These are phyloP conservation scores for Carex pumila DNA, from an alignment of 176 grass and related monocot species.

Conservation along the genomic window DNA sequence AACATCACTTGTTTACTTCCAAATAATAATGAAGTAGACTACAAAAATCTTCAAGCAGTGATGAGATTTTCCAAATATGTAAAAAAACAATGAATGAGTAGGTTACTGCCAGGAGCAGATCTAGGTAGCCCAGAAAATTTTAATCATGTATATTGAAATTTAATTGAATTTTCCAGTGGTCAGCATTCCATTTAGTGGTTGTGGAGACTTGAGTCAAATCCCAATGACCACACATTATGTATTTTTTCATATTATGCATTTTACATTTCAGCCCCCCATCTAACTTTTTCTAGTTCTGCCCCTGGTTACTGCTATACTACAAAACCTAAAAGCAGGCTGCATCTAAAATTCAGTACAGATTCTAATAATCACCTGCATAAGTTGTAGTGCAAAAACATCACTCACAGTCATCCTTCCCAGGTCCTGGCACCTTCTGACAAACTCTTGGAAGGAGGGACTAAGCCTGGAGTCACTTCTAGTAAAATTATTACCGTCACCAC, in stretches of 20 bases:
- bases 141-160: too few relatives aligned
- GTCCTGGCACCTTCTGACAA: slow-evolving; percentile 50
- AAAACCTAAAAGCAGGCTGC: not conserved
- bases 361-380: slow-evolving; percentile 82
- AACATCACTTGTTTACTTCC: not conserved
- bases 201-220: too few relatives aligned
- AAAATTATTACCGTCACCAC: not conserved
- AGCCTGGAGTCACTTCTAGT: slow-evolving; percentile 17
- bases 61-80: not conserved
- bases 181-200: too few relatives aligned
- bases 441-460: slow-evolving; percentile 57
- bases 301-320: too few relatives aligned
- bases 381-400: slow-evolving; percentile 80
- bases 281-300: too few relatives aligned
- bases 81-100: not conserved
- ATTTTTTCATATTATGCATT: too few relatives aligned
- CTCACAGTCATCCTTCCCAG: slow-evolving; percentile 60
- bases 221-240: too few relatives aligned
- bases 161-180: too few relatives aligned
- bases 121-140: too few relatives aligned
- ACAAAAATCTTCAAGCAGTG: not conserved
- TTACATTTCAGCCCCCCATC: too few relatives aligned
- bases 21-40: not conserved
- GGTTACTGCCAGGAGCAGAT: not conserved
- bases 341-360: not conserved